Evolutionary conservation across 2,329 filamentous ascomycete genomes (phyloP).

Genomic region (Blastomyces emzantsi): DNA sequence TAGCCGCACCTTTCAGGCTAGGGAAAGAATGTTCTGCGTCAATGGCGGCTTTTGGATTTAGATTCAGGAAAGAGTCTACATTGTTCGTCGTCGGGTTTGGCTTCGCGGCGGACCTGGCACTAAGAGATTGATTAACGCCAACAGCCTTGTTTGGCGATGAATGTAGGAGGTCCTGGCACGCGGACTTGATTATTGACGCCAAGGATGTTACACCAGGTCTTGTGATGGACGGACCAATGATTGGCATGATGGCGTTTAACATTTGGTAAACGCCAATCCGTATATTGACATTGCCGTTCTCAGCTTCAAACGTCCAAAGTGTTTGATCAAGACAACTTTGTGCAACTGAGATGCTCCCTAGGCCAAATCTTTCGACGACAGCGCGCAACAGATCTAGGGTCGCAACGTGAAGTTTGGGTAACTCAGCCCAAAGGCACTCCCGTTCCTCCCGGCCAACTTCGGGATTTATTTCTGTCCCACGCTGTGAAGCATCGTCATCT

Average conservation of each 20-base stretch:
- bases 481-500: conserved; percentile 32
- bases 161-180: conserved; percentile 65
- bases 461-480: conserved; percentile 55
- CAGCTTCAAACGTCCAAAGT: conserved; percentile 57
- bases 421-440: conserved; percentile 62
- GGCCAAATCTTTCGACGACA: conserved; percentile 51
- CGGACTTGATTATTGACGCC: conserved; percentile 52
- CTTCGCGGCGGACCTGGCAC: conserved; percentile 28
- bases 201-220: conserved; percentile 59
- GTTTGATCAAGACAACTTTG: conserved; percentile 62
- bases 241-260: conserved; percentile 48
- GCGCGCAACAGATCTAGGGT: conserved; percentile 54
- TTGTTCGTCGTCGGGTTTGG: conserved; percentile 44
- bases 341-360: conserved; percentile 50
- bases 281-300: conserved; percentile 43
- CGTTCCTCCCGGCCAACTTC: conserved; percentile 72
- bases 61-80: conserved; percentile 61
- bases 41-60: conserved; percentile 25
- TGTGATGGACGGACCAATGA: conserved; percentile 57
- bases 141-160: conserved; percentile 8
- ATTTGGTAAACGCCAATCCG: conserved; percentile 55
- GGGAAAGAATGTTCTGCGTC: conserved; percentile 19
- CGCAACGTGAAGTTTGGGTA: conserved; percentile 66
- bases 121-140: conserved; percentile 30
- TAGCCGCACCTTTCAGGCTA: conserved; percentile 49